These are phyloP conservation scores for Exserohilum turcica DNA, from an alignment of 2,329 filamentous ascomycete species.

Conservation along the genomic window DNA sequence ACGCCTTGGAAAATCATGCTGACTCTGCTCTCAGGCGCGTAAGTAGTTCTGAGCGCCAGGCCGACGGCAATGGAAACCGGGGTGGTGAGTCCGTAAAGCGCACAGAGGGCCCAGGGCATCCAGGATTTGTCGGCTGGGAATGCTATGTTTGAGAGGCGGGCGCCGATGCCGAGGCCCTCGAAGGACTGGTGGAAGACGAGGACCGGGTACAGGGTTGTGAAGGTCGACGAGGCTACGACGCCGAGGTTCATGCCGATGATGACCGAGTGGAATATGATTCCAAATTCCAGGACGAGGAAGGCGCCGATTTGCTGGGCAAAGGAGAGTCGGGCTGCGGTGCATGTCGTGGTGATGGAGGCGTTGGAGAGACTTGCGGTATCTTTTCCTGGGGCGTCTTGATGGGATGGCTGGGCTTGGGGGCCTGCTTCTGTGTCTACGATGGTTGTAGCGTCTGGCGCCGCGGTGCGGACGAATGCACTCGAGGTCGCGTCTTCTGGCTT, in stretches of 20 bases:
- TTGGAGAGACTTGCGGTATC: neutral
- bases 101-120: slow-evolving; percentile 9
- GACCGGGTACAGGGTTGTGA: slow-evolving; percentile 3
- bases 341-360: neutral
- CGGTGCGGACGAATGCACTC: neutral
- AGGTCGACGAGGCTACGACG: slow-evolving; percentile 2
- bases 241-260: slow-evolving; percentile 9
- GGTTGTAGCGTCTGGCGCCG: no score
- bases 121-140: neutral
- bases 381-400: neutral
- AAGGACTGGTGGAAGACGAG: slow-evolving; percentile 9
- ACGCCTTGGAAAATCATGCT: slow-evolving; percentile 6
- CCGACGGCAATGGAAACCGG: slow-evolving; percentile 5
- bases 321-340: neutral
- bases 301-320: slow-evolving; percentile 6
- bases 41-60: slow-evolving; percentile 1
- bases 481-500: neutral
- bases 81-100: slow-evolving; percentile 3
- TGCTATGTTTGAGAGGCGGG: neutral
- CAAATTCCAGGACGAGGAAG: slow-evolving; percentile 8
- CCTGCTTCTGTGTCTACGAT: no score
- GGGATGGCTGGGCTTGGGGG: neutral
- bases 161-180: slow-evolving; percentile 4
- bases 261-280: slow-evolving; percentile 9
- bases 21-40: slow-evolving; percentile 1